These are phyloP conservation scores for Sideroxylon spinosum DNA, from an alignment of 179 eudicot species.

Conservation along the genomic window DNA sequence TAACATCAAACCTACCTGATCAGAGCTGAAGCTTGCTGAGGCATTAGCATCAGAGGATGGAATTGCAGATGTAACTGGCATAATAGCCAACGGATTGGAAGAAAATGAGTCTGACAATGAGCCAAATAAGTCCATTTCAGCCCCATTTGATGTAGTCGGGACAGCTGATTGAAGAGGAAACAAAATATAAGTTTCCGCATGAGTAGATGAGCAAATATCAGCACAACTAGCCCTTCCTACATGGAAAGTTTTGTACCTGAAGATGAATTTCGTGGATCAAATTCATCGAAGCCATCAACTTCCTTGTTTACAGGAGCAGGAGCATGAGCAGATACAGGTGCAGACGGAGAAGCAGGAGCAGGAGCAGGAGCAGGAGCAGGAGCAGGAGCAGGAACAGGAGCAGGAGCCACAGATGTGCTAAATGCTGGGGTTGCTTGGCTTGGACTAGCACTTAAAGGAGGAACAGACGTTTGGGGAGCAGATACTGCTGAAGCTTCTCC, in stretches of 20 bases:
- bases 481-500: conserved; percentile 53
- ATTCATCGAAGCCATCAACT: conserved; percentile 65
- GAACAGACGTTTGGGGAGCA: conserved; percentile 47
- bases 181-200: conserved; percentile 13
- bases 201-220: not conserved
- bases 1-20: conserved; percentile 49
- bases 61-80: conserved; percentile 44
- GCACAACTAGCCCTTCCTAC: not conserved
- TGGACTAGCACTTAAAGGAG: conserved; percentile 34
- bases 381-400: conserved; percentile 22
- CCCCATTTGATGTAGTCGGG: conserved; percentile 43
- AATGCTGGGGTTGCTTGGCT: conserved; percentile 30
- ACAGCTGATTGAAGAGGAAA: conserved; percentile 34
- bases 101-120: conserved; percentile 68
- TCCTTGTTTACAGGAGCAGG: conserved; percentile 31
- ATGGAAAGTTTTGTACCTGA: conserved; percentile 4
- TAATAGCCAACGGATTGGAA: conserved; percentile 53
- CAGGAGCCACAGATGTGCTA: conserved; percentile 21
- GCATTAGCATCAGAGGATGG: conserved; percentile 35
- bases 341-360: conserved; percentile 10
- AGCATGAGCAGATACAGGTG: conserved; percentile 25
- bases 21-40: conserved; percentile 27
- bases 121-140: conserved; percentile 75
- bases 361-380: conserved; percentile 14
- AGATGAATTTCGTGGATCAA: conserved; percentile 80